phyloP scores from a whole-genome alignment of 2,329 filamentous ascomycete genomes.

The Pseudopithomyces chartarum region DNA sequence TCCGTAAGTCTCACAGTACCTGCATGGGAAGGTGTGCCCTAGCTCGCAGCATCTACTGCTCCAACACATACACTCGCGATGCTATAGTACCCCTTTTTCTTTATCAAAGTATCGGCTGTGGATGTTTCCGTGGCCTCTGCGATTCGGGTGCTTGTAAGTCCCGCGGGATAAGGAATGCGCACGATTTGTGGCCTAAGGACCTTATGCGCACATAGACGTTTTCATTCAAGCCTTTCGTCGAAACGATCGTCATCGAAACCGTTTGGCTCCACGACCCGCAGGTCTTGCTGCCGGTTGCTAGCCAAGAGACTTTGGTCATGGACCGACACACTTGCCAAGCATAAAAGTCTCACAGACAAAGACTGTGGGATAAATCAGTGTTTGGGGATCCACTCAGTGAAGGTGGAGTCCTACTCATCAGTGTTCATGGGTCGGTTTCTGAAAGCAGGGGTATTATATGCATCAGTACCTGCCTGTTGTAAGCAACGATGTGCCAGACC shows the following conservation, averaged over 20 bases:
- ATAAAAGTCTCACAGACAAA: neutral
- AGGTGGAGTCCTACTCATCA: neutral
- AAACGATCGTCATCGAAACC: conserved; percentile 5
- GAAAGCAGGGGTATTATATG: neutral
- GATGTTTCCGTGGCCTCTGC: conserved; percentile 16
- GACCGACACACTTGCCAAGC: conserved; percentile 12
- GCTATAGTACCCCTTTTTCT: neutral
- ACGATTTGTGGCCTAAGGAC: conserved; percentile 10
- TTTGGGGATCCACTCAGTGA: neutral
- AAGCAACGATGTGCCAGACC: neutral
- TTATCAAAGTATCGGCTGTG: conserved; percentile 4
- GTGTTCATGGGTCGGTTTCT: neutral
- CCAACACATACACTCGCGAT: neutral
- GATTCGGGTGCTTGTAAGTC: neutral
- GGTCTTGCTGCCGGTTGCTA: conserved; percentile 16
- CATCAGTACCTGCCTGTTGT: neutral
- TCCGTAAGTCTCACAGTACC: neutral
- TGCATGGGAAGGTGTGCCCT: neutral
- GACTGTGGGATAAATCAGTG: conserved; percentile 2
- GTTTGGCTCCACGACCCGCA: conserved; percentile 16
- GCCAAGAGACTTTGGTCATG: conserved; percentile 13
- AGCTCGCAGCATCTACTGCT: neutral
- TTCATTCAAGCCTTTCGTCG: conserved; percentile 7
- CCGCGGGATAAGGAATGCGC: conserved; percentile 1
- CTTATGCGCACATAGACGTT: conserved; percentile 10